Conservation (phyloP, 1,139 yeast genomes). For the Debaryomycetaceae sp. region DNA sequence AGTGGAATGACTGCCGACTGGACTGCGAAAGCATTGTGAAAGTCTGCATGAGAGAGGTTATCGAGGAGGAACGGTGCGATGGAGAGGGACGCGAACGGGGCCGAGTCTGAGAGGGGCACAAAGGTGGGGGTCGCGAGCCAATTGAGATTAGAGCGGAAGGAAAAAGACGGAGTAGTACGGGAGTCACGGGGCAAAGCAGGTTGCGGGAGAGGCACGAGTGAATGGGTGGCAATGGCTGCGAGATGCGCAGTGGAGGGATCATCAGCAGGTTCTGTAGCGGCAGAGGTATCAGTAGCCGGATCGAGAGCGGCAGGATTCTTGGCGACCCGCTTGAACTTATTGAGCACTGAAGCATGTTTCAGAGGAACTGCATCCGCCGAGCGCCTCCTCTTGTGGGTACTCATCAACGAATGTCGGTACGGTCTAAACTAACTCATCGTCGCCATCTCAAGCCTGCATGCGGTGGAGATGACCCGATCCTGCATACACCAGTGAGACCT, state of each 20-base stretch:
- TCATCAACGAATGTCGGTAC: not conserved
- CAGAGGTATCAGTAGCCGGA: constrained; percentile 15
- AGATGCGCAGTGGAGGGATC: constrained; percentile 12
- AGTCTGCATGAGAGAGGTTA: constrained; percentile 38
- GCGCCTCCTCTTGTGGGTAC: too few relatives aligned
- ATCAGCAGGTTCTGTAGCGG: constrained; percentile 21
- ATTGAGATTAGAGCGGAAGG: constrained; percentile 33
- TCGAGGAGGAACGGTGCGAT: constrained; percentile 29
- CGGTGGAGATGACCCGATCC: too few relatives aligned
- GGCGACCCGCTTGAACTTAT: too few relatives aligned
- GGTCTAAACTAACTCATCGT: not conserved
- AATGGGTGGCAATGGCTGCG: too few relatives aligned
- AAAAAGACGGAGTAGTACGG: constrained; percentile 25
- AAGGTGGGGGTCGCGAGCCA: constrained; percentile 65
- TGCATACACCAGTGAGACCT: too few relatives aligned
- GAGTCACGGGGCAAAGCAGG: constrained; percentile 52
- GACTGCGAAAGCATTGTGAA: constrained; percentile 60
- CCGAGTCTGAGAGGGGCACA: constrained; percentile 31
- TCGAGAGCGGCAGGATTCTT: too few relatives aligned
- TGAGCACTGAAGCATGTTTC: not conserved
- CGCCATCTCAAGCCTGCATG: not conserved
- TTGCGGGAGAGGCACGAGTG: constrained; percentile 89
- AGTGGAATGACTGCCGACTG: constrained; percentile 57
- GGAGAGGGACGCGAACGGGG: constrained; percentile 32
- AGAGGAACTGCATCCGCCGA: too few relatives aligned